Conservation (phyloP, 78 protist species). For the Isochrysis galbana region DNA sequence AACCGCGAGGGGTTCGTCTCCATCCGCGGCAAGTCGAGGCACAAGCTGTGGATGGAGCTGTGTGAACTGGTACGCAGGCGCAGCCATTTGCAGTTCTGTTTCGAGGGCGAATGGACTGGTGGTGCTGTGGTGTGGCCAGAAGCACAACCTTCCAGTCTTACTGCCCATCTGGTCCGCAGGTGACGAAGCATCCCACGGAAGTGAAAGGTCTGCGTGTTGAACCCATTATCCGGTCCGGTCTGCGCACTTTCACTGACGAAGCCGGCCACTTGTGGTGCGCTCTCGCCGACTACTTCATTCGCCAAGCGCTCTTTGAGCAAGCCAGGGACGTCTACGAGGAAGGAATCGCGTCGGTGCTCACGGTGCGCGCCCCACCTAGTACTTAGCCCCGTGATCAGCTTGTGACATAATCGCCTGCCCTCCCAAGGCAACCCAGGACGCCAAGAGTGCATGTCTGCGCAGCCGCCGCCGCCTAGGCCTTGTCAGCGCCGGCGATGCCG, state of each 20-base stretch:
- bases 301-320: conserved; percentile 90
- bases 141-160: no score
- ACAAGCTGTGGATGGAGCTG: conserved; percentile 92
- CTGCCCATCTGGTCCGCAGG: no score
- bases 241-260: conserved; percentile 74
- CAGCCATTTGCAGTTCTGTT: no score
- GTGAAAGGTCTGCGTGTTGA: conserved; percentile 28
- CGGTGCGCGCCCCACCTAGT: no score
- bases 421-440: no score
- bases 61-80: conserved; percentile 84
- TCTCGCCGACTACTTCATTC: conserved; percentile 89
- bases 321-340: conserved; percentile 97
- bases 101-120: no score
- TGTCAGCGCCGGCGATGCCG: no score
- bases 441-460: no score
- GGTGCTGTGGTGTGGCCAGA: no score
- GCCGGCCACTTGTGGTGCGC: conserved; percentile 92
- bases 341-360: conserved; percentile 77
- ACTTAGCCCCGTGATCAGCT: no score
- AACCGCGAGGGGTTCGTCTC: conserved; percentile 75
- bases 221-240: conserved; percentile 36
- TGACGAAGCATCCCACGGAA: conserved; percentile 61
- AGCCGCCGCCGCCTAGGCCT: no score
- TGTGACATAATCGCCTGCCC: no score
- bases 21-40: conserved; percentile 76